These are phyloP conservation scores for Coemansia sp. DNA, from an alignment of 371 early-diverging fungal genomes.

Conservation along the genomic window DNA sequence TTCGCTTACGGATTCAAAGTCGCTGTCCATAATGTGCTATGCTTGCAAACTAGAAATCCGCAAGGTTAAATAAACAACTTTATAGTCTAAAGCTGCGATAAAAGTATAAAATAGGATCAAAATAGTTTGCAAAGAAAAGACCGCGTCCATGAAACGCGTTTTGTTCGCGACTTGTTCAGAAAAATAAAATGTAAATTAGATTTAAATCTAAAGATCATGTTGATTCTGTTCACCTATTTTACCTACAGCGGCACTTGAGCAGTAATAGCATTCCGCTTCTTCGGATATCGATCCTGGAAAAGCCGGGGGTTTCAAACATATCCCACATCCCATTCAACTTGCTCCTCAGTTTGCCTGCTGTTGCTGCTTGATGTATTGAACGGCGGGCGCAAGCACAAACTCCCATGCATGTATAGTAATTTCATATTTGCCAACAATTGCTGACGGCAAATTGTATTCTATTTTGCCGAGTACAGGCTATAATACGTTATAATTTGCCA, in stretches of 20 bases:
- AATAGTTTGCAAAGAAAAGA: too few relatives aligned
- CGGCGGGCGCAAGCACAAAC: not conserved
- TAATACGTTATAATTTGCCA: not conserved
- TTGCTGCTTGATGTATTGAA: not conserved
- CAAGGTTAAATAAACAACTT: too few relatives aligned
- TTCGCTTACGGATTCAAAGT: conserved; percentile 6
- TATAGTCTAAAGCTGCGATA: not conserved
- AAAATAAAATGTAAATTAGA: too few relatives aligned
- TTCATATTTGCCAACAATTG: too few relatives aligned
- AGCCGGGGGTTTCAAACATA: not conserved
- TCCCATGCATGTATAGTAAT: not conserved
- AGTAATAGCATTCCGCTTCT: not conserved
- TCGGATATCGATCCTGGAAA: not conserved
- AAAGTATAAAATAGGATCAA: not conserved
- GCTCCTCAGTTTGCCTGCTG: not conserved
- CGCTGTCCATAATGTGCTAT: conserved; percentile 2
- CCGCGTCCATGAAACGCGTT: too few relatives aligned
- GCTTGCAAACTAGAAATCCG: too few relatives aligned
- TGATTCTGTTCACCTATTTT: too few relatives aligned
- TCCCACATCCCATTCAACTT: not conserved
- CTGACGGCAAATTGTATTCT: too few relatives aligned
- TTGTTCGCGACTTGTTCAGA: too few relatives aligned
- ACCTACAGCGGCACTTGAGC: not conserved
- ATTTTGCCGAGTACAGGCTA: too few relatives aligned
- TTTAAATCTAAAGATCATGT: too few relatives aligned